Evolutionary conservation across 148 eudicot genomes (phyloP).

Genomic region (Arctostaphylos glauca): DNA sequence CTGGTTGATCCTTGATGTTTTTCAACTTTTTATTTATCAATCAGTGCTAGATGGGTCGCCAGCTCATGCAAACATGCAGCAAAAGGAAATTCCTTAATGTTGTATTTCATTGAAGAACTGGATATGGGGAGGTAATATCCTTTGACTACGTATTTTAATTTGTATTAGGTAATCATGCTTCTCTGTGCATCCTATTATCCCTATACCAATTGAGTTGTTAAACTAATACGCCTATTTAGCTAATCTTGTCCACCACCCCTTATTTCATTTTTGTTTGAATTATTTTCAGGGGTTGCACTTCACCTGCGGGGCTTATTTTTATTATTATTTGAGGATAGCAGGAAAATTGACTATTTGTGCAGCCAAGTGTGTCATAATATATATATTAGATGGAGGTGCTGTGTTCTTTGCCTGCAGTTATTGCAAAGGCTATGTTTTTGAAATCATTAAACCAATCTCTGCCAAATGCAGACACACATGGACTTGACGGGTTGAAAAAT

Average conservation of each 20-base stretch:
- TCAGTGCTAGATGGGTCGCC: background rate
- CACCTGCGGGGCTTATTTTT: background rate
- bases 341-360: background rate
- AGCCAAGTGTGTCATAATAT: background rate
- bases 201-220: background rate
- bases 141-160: background rate
- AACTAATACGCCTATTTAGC: background rate
- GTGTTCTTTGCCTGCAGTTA: background rate
- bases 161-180: background rate
- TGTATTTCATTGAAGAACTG: background rate
- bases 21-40: background rate
- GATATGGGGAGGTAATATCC: background rate
- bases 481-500: background rate
- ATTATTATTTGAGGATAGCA: background rate
- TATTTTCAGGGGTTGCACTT: background rate
- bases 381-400: background rate
- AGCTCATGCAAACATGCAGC: background rate
- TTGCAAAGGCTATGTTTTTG: background rate
- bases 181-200: background rate
- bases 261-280: background rate
- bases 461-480: background rate
- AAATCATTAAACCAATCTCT: background rate
- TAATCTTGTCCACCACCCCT: background rate
- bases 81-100: background rate
- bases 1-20: background rate